phyloP scores from a whole-genome alignment of 805 yeast species.

The Diddensiella transvaalensis region DNA sequence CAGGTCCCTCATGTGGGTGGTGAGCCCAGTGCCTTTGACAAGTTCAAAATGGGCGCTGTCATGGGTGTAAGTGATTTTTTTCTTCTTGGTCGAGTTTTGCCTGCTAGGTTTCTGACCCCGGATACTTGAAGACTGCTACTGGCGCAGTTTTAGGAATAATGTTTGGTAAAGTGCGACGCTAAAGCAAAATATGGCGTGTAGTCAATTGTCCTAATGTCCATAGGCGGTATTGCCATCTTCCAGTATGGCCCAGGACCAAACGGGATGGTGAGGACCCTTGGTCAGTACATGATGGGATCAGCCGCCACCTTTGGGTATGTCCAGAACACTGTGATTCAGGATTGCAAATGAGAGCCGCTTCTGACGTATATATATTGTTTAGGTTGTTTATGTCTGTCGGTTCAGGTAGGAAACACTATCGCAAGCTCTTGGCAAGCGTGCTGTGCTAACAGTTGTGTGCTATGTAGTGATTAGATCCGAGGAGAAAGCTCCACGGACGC shows the following conservation, averaged over 20 bases:
- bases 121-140: slow-evolving; percentile 52
- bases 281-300: slow-evolving; percentile 93
- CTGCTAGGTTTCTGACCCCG: slow-evolving; percentile 33
- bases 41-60: slow-evolving; percentile 96
- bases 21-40: slow-evolving; percentile 82
- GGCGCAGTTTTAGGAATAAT: slow-evolving; percentile 94
- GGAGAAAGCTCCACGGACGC: slow-evolving; percentile 23
- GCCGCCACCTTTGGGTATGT: slow-evolving; percentile 86
- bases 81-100: neutral
- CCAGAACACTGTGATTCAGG: neutral
- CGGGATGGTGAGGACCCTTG: slow-evolving; percentile 93
- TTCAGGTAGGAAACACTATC: slow-evolving; percentile 6
- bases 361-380: too few relatives aligned
- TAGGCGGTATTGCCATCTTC: slow-evolving; percentile 72
- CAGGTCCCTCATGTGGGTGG: slow-evolving; percentile 24
- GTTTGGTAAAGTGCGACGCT: slow-evolving; percentile 73
- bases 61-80: slow-evolving; percentile 66
- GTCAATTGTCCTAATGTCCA: neutral
- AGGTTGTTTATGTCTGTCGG: slow-evolving; percentile 9
- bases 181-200: neutral
- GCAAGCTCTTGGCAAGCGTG: neutral
- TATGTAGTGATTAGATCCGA: slow-evolving; percentile 35
- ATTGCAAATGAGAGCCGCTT: too few relatives aligned
- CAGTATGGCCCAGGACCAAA: slow-evolving; percentile 98
- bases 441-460: too few relatives aligned